Percentiles rank a stretch among this genome's conserved stretches.
Evolutionary conservation across 2,329 filamentous ascomycete genomes (phyloP).

Genomic region (Hypoxylon sp.): DNA sequence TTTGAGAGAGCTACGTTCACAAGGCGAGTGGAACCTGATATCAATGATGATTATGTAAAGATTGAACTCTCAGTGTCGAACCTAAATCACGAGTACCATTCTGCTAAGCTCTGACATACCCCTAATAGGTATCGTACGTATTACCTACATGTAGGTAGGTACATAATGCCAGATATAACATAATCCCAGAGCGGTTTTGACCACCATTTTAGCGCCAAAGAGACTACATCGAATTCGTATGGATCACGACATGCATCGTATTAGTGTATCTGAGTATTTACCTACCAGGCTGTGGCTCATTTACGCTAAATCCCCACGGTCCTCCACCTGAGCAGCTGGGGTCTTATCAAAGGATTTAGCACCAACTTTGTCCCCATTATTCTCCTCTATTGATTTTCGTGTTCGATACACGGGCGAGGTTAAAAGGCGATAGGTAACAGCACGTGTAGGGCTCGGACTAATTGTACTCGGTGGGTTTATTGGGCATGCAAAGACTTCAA

Average conservation of each 20-base stretch:
- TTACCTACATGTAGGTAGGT: too few species aligned
- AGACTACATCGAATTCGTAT: neutral
- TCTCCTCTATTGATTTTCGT: neutral
- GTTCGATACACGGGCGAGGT: neutral
- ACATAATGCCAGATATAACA: slow-evolving; percentile 19
- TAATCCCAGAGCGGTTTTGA: neutral
- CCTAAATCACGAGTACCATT: slow-evolving; percentile 2
- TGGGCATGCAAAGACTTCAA: too few species aligned
- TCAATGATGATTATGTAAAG: neutral
- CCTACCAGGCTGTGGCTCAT: neutral
- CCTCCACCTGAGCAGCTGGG: slow-evolving; percentile 1
- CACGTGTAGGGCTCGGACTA: too few species aligned
- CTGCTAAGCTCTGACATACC: slow-evolving; percentile 1
- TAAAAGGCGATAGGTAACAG: neutral
- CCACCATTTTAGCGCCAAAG: neutral
- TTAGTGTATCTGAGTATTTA: neutral
- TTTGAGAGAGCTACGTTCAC: neutral
- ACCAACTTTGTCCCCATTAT: neutral
- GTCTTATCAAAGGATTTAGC: slow-evolving; percentile 5
- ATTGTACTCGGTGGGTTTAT: too few species aligned
- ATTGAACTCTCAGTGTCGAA: neutral
- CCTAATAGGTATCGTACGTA: slow-evolving; percentile 10
- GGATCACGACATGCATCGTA: neutral
- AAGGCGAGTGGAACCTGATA: neutral
- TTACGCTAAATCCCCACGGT: neutral